Evolutionary conservation across 1,139 yeast species (phyloP), one percentile per base, ranked within the genome.

Genomic region (Yamadazyma diddensiae): DNA sequence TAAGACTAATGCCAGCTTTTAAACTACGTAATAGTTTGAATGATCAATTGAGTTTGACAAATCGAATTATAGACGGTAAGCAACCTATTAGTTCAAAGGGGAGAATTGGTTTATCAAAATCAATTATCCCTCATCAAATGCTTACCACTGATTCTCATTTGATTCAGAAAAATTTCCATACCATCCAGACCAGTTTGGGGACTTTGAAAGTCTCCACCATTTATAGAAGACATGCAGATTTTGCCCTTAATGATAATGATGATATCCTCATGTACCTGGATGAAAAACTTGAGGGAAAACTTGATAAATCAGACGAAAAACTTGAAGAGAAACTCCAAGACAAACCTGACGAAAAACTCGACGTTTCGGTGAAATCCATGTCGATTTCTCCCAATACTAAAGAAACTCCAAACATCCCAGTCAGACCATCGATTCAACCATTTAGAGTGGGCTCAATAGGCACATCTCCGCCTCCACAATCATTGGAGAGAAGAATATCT

Each of bases 1-100:
- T 80, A 4, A 72, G 84, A 29, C 56, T 87, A 9, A 65, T 90
- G 53, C 98, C 98, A 0, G 71, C 83, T 0, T 79, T 73, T 61
- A 74, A 72, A 41, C 62, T 87, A 37, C 55, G 66, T 55, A 52
- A 65, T 53, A 37, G 65, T 58, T 29, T 59, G 48, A 36, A 61
- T 53, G 45, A 35, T 20, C 25, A 49, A 41, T 57, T 71, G 19
- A 55, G 57, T 14, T 57, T 62, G 26, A 77, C 79, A 1, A 77
- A 82, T 35, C 70, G 87, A 30, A 62, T 88, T 0, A 53, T 84
- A 14, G 90, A 87, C 52, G 97, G 95, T 0, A 72, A 79, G 14
- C 77, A 77, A 40, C 82, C 94, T 0, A 85, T 88, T 24, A 68
- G 80, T 16, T 82, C 94, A 3, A 82, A 80, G 48, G 95, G 96